Evolutionary conservation across 179 eudicot species (phyloP), one percentile per base, ranked within the genome.

Genomic region (Silene coronaria): DNA sequence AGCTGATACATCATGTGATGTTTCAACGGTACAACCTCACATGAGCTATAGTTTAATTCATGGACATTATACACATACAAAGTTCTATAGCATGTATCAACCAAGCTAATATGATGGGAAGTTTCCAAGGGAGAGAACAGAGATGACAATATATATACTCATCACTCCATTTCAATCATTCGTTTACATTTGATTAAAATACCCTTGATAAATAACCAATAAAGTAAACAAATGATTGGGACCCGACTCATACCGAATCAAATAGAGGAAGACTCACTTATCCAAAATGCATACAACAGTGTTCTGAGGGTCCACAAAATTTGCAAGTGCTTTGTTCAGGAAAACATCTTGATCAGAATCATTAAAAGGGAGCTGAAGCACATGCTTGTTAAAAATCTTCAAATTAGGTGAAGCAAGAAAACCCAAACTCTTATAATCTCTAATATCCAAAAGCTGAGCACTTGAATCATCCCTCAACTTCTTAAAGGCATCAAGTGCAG

Each of bases 261-360:
- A 0, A 58, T 12, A 23, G 48, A 75, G 32, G 61, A 66, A 63
- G 51, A 85, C 97, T 87, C 84, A 95, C 99, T 87, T 91, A 84
- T 95, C 99, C 66, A 95, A 65, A 76, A 95, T 80, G 77, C 97
- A 95, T 72, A 95, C 32, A 73, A 78, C 76, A 22, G 95, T 90
- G 65, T 84, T 81, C 36, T 76, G 61, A 3, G 97, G 95, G 26
- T 92, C 91, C 24, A 17, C 27, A 75, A 90, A 86, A 10, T 27
- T 80, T 55, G 80, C 87, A 86, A 78, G 12, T 3, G 91, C 93
- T 75, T 78, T 82, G 73, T 80, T 82, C 51, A 91, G 84, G 85
- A 92, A 92, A 48, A 85, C 93, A 62, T 84, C 96, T 84, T 90
- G 91, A 78, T 89, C 91, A 32, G 78, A 87, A 74, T 92, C 90